phyloP scores from a whole-genome alignment of 2,329 filamentous ascomycete species.

The Fusarium foetens region DNA sequence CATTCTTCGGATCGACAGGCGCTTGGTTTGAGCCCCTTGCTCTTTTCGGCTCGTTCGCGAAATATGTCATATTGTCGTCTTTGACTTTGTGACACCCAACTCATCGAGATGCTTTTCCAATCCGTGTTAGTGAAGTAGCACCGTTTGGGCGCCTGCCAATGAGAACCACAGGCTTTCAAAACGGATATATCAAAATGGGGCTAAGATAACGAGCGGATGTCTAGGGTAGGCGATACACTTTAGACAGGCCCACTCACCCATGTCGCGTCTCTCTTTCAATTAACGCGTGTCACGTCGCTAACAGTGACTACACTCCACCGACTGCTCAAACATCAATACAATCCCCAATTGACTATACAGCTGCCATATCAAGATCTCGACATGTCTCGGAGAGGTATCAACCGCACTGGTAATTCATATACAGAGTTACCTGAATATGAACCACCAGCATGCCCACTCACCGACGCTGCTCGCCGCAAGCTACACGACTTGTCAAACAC shows the following conservation, averaged over 20 bases:
- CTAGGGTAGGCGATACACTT: background rate
- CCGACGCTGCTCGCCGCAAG: conserved; percentile 50
- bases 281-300: conserved; percentile 25
- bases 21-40: conserved; percentile 9
- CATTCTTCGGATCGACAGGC: conserved; percentile 14
- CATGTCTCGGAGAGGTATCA: conserved; percentile 51
- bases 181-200: background rate
- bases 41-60: background rate
- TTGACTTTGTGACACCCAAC: background rate
- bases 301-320: conserved; percentile 1
- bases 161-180: background rate
- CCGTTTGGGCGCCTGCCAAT: background rate
- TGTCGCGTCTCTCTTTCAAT: conserved; percentile 19
- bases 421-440: conserved; percentile 62
- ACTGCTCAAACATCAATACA: conserved; percentile 1
- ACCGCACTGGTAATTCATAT: conserved; percentile 38
- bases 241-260: background rate
- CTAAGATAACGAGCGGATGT: fast-evolving
- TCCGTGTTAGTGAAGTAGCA: no score
- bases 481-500: conserved; percentile 57
- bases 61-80: conserved; percentile 2
- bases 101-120: conserved; percentile 3
- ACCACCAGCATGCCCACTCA: conserved; percentile 58
- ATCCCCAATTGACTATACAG: conserved; percentile 3
- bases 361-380: background rate